Base-by-base conservation (phyloP, 2,329 filamentous ascomycete species). In the Orbilia ellipsospora region DNA sequence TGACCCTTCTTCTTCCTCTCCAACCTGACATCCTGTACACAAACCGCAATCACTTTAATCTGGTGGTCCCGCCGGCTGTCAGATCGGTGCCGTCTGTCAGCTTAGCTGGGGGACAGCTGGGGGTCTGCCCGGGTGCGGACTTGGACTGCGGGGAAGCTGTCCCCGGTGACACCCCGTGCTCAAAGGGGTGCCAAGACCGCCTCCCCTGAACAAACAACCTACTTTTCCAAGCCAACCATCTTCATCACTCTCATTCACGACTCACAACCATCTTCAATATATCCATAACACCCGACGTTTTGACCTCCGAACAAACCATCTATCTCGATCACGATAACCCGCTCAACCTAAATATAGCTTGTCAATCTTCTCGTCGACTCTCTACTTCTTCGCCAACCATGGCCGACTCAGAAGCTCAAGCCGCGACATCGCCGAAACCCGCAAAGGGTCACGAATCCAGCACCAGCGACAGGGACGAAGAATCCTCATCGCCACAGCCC, bases 341-440 rank as follows among this genome's bases (percentile, higher is more conserved):
- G 50, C 1, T 40, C 5, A 54, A 15, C 55, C 20, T 36, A 23
- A 18, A 56, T 45, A 51, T 16, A 50, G 36, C 51, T 26, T 16
- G 52, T 20, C 44, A 1, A 5, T 23, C 20, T 52, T 18, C 20
- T 18, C 48, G 10, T n/a, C n/a, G 48, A 52, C 16, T 45, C 36
- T n/a, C 36, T 26, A 13, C 36, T n/a, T 16, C 28, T 51, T 36
- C 45, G 36, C 59, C 45, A 63, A 69, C 72, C 64, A 75, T 75
- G 72, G 64, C 70, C 18, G 70, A 57, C 50, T 65, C 72, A 23
- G 60, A 75, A 15, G 16, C 56, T 4, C 42, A 62, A 51, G 31
- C 45, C 72, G 72, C 64, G 64, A 69, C 72, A 69, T 64, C 72
- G 42, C 72, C 72, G 64, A 68, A 75, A 69, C 59, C 59, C 54